A percentile compares a stretch with the other conserved stretches of the same genome.
Conservation (phyloP, 768 basidiomycete species). For the Amanita subjunquillea region DNA sequence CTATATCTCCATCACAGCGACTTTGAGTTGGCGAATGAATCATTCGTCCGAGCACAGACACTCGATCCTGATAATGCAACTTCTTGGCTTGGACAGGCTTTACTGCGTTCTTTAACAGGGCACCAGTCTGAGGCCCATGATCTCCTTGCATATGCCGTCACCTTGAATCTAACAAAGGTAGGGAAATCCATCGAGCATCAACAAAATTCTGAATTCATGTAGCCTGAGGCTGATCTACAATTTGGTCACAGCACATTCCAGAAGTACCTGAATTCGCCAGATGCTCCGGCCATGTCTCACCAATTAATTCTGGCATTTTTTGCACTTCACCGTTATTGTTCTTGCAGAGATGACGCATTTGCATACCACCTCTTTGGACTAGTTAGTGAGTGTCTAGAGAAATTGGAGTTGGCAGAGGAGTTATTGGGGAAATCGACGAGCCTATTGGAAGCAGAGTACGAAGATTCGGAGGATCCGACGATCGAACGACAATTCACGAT, state of each 20-base stretch:
- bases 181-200: neutral
- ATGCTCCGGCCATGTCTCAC: slow-evolving; percentile 20
- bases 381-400: slow-evolving; percentile 76
- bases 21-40: slow-evolving; percentile 73
- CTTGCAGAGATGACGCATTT: slow-evolving; percentile 51
- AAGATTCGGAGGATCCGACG: slow-evolving; percentile 69
- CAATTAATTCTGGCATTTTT: slow-evolving; percentile 71
- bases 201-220: neutral
- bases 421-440: slow-evolving; percentile 52
- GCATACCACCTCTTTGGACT: slow-evolving; percentile 80
- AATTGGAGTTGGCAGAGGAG: slow-evolving; percentile 46
- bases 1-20: slow-evolving; percentile 78
- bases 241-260: slow-evolving; percentile 54
- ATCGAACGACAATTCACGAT: slow-evolving; percentile 75
- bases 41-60: slow-evolving; percentile 80
- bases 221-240: slow-evolving; percentile 80
- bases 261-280: slow-evolving; percentile 15
- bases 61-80: slow-evolving; percentile 83
- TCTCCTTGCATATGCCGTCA: slow-evolving; percentile 65
- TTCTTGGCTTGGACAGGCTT: slow-evolving; percentile 87
- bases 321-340: slow-evolving; percentile 66
- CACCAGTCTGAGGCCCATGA: slow-evolving; percentile 53
- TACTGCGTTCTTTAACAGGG: slow-evolving; percentile 52
- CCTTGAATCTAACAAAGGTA: slow-evolving; percentile 28
- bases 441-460: slow-evolving; percentile 81